Evolutionary conservation across 208 protist genomes (phyloP).

Genomic region (Leishmania lainsoni): DNA sequence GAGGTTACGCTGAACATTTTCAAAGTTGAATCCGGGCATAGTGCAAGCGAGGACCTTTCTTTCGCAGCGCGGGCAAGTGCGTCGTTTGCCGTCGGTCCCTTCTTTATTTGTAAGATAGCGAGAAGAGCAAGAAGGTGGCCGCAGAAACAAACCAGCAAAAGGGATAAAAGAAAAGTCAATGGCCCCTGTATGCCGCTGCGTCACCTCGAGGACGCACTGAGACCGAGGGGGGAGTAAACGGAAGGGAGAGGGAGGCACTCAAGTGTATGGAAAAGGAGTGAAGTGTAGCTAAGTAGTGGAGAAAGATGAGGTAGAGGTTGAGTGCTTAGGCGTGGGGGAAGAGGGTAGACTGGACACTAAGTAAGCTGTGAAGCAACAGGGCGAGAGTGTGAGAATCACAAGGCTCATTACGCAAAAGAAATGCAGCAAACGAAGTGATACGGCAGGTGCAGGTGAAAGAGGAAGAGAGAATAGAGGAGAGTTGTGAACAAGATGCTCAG

Average conservation of each 20-base stretch:
- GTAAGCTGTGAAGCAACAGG: not conserved
- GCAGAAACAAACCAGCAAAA: constrained; percentile 6
- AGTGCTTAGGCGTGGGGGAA: not conserved
- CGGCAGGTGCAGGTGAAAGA: not conserved
- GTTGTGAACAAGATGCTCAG: not conserved
- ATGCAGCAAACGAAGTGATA: not conserved
- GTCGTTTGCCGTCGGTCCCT: constrained; percentile 6
- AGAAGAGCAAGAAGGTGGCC: not conserved
- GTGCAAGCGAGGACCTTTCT: not conserved
- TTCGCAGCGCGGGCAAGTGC: not conserved
- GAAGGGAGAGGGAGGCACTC: no score
- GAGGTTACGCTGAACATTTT: constrained; percentile 92
- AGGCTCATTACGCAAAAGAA: not conserved
- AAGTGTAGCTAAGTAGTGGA: not conserved
- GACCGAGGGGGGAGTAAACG: not conserved
- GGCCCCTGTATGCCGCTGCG: not conserved
- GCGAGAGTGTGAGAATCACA: not conserved
- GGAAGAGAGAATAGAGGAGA: not conserved
- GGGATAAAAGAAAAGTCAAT: not conserved
- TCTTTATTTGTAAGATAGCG: constrained; percentile 12
- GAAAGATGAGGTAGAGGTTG: not conserved
- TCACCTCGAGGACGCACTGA: not conserved
- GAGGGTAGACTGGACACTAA: not conserved
- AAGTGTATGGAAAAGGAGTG: not conserved
- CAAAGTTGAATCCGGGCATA: constrained; percentile 94